Evolutionary conservation across 805 yeast species (phyloP).

Genomic region (Candida xiaguanensis): DNA sequence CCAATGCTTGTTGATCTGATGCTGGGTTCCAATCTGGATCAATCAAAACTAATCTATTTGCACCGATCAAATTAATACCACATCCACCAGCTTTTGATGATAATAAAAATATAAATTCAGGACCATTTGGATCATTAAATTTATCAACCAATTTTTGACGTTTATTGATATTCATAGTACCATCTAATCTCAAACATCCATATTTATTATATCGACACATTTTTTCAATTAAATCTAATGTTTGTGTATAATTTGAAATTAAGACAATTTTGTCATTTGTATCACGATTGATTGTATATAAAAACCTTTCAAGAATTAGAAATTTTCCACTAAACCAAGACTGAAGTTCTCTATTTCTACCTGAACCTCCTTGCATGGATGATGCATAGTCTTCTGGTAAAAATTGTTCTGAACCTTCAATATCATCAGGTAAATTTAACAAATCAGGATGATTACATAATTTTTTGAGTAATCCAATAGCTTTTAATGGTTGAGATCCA

Average conservation of each 20-base stretch:
- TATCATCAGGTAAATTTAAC: slow-evolving; percentile 68
- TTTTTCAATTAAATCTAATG: slow-evolving; percentile 83
- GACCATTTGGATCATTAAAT: slow-evolving; percentile 85
- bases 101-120: slow-evolving; percentile 81
- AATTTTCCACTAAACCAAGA: slow-evolving; percentile 87
- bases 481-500: slow-evolving; percentile 82
- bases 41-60: slow-evolving; percentile 79
- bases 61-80: slow-evolving; percentile 96
- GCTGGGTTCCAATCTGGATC: slow-evolving; percentile 99
- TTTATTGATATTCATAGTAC: slow-evolving; percentile 87
- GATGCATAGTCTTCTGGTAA: slow-evolving; percentile 73
- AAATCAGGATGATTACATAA: slow-evolving; percentile 93
- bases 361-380: slow-evolving; percentile 29
- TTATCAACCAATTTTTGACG: slow-evolving; percentile 88
- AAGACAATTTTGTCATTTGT: slow-evolving; percentile 94
- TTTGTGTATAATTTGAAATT: slow-evolving; percentile 92
- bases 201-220: slow-evolving; percentile 75
- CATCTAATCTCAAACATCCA: slow-evolving; percentile 82
- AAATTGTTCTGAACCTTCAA: slow-evolving; percentile 61
- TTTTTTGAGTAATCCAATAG: slow-evolving; percentile 84
- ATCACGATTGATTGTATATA: slow-evolving; percentile 68
- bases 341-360: slow-evolving; percentile 70
- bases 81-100: slow-evolving; percentile 99
- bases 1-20: slow-evolving; percentile 95
- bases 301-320: slow-evolving; percentile 76